These are phyloP conservation scores for Erythrophleum ivorense DNA, from an alignment of 331 rosid genomes.

Conservation along the genomic window DNA sequence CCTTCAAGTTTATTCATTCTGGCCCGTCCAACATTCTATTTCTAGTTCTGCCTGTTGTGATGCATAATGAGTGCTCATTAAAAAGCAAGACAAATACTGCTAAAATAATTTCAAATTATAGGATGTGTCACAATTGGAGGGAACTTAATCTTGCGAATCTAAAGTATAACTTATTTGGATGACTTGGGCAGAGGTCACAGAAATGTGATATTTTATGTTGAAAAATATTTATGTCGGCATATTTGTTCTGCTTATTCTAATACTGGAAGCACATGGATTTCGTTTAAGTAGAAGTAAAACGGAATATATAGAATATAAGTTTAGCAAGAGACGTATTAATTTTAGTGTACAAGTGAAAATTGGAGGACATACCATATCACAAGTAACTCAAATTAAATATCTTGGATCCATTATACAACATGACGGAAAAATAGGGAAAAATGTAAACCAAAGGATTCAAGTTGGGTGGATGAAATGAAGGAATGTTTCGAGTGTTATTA, in stretches of 20 bases:
- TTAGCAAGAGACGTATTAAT: no score
- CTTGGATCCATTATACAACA: no score
- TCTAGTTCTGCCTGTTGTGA: constrained; percentile 8
- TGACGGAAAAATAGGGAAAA: no score
- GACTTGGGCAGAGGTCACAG: background rate
- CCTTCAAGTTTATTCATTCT: constrained; percentile 29
- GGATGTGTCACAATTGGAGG: background rate
- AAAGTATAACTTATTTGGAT: background rate
- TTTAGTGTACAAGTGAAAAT: no score
- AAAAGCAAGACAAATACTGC: constrained; percentile 22
- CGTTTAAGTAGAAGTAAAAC: no score
- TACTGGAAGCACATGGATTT: no score
- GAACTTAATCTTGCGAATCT: constrained; percentile 13
- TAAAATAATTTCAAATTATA: constrained; percentile 29
- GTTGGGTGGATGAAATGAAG: no score
- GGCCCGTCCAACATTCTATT: constrained; percentile 15
- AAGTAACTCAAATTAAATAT: no score
- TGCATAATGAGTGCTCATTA: constrained; percentile 21
- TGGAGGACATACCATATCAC: no score
- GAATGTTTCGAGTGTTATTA: no score
- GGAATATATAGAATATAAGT: no score
- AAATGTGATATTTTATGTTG: background rate
- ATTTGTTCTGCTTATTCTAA: background rate
- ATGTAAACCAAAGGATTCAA: no score
- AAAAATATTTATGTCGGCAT: constrained; percentile 24